Percentiles rank a stretch among this genome's conserved stretches.
Evolutionary conservation across 495 filamentous ascomycete species (phyloP).

Genomic region (Bombardia bombarda): DNA sequence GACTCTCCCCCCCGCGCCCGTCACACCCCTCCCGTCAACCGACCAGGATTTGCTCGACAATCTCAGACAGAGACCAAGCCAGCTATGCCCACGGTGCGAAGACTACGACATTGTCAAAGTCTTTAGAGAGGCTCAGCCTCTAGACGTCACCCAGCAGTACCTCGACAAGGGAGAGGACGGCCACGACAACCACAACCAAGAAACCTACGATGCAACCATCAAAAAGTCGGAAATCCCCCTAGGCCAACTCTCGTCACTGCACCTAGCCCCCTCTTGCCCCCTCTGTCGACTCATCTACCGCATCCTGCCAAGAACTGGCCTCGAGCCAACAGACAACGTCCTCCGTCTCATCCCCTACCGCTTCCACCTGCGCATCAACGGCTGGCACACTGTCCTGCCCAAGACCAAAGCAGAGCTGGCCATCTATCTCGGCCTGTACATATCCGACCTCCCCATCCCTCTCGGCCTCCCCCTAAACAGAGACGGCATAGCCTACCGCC

Average conservation of each 20-base stretch:
- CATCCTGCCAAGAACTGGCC: constrained; percentile 3
- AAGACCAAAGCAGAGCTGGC: not conserved
- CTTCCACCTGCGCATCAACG: constrained; percentile 4
- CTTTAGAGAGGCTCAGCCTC: not conserved
- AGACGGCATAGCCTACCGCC: not conserved
- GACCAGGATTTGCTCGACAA: constrained; percentile 1
- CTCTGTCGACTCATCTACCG: constrained; percentile 15
- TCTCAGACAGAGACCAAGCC: constrained; percentile 1
- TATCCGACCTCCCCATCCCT: too few relatives aligned
- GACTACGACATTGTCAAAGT: constrained; percentile 2
- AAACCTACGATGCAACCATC: too few relatives aligned
- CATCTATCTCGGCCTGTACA: constrained; percentile 1
- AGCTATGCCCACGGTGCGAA: constrained; percentile 9
- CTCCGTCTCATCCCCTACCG: constrained; percentile 2
- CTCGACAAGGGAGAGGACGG: not conserved
- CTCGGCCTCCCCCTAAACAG: not conserved
- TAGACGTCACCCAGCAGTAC: not conserved
- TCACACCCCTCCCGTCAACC: not conserved
- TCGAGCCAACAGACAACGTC: not conserved
- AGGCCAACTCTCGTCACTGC: constrained; percentile 2
- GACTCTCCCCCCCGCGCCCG: not conserved
- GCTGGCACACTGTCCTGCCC: constrained; percentile 3
- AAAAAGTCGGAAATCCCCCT: constrained; percentile 1
- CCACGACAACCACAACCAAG: not conserved
- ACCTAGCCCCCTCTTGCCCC: constrained; percentile 5